Percentiles rank a stretch among this genome's conserved stretches.
Evolutionary conservation across 441 rosid genomes (phyloP).

Genomic region (Pelargonium myrrhifolium): DNA sequence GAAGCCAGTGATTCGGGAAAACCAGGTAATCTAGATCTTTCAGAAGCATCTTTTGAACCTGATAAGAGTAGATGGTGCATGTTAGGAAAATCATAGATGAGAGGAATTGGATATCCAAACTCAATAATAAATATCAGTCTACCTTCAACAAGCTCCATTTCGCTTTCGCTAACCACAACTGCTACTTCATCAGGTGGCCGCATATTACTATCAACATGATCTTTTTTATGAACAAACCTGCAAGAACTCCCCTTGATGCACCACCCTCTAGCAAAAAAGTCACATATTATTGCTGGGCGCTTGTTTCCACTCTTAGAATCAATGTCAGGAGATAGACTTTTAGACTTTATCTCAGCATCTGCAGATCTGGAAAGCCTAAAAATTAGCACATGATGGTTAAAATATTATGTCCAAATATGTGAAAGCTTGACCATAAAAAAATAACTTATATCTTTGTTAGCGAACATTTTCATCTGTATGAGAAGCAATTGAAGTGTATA

Average conservation of each 20-base stretch:
- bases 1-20: constrained; percentile 25
- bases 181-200: constrained; percentile 31
- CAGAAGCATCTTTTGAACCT: constrained; percentile 24
- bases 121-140: constrained; percentile 17
- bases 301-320: constrained; percentile 35
- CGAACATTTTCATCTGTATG: constrained; percentile 13
- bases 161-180: constrained; percentile 28
- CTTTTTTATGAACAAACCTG: constrained; percentile 68
- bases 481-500: constrained; percentile 15
- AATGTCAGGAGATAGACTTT: constrained; percentile 32
- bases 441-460: constrained; percentile 16
- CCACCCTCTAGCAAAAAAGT: constrained; percentile 81
- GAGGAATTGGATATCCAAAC: constrained; percentile 22
- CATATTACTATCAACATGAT: constrained; percentile 20
- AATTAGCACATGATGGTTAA: constrained; percentile 25
- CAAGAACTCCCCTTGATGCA: constrained; percentile 75
- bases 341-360: constrained; percentile 30
- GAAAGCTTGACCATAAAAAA: constrained; percentile 3
- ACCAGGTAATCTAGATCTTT: constrained; percentile 13
- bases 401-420: neutral
- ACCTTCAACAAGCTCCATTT: constrained; percentile 48
- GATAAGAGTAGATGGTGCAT: constrained; percentile 24
- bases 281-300: constrained; percentile 52
- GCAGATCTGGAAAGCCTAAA: constrained; percentile 42
- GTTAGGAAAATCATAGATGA: constrained; percentile 25